Base-by-base conservation (phyloP, 2,329 filamentous ascomycete species). In the Nigrospora oryzae region DNA sequence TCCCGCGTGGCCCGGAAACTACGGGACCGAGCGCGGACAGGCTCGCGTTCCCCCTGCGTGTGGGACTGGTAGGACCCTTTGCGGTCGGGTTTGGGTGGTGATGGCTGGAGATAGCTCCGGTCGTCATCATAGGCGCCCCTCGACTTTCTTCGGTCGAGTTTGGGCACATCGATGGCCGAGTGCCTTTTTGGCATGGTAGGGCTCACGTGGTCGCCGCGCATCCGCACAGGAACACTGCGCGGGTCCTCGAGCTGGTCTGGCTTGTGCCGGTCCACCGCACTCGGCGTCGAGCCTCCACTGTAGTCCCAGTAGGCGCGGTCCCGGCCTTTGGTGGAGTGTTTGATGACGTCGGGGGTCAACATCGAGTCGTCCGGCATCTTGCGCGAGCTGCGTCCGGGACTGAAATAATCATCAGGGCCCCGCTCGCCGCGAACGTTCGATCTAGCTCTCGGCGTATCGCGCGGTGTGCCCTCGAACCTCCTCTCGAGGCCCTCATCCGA, bases 281-380 rank as follows among this genome's bases (percentile, higher is more conserved):
- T 28, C 23, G 23, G 8, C 23, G 23, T 28, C 31, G 48, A 47
- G 17, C 53, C 51, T 17, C 58, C 55, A 44, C 51, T 55, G 40
- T 59, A 58, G 36, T 48, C 44, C 23, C 40, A 46, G 19, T 61
- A 61, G 11, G 48, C 38, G 30, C 56, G 51, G 38, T 62, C 60
- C 38, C 58, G 55, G 33, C 59, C 58, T 41, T 54, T 55, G 15
- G 57, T 60, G 19, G 54, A 47, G 36, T 62, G 53, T 43, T 60
- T 57, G 36, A 69, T 60, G 5, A 66, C 54, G 49, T 75, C 72
- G 23, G 73, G 72, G 8, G 74, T 73, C 15, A 74, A 60, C 41
- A 68, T 64, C 28, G 61, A 67, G 30, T 69, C 69, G 23, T 56
- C 60, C 36, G 47, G 50, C 31, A 49, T 36, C 12, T 38, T 39